These are phyloP conservation scores for Beta vulgaris DNA, from an alignment of 148 eudicot species.

Conservation along the genomic window DNA sequence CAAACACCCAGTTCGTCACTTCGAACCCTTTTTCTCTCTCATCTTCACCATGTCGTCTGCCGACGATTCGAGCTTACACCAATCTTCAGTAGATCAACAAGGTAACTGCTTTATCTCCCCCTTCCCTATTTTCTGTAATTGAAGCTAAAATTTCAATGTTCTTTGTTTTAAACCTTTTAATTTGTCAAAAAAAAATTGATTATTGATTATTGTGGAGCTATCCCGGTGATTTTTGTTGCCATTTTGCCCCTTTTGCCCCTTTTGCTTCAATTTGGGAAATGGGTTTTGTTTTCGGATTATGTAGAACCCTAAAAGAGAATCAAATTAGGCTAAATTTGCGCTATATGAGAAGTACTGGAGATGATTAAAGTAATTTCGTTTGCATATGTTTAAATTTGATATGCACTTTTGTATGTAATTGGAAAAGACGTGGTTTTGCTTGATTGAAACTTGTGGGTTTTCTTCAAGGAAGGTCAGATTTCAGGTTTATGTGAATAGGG, in stretches of 20 bases:
- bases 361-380: neutral
- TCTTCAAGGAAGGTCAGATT: neutral
- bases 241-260: too few species aligned
- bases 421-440: neutral
- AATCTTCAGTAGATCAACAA: neutral
- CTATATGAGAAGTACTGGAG: neutral
- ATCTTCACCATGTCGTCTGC: conserved; percentile 15
- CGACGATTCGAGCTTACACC: conserved; percentile 18
- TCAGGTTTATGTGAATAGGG: neutral
- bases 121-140: neutral
- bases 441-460: neutral
- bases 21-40: neutral
- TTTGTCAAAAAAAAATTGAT: neutral
- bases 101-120: neutral
- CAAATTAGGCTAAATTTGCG: neutral
- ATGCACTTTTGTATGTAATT: neutral
- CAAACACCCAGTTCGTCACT: neutral
- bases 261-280: neutral
- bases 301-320: neutral
- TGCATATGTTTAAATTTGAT: too few species aligned
- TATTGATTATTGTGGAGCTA: neutral
- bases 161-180: neutral
- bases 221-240: neutral
- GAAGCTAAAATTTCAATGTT: neutral
- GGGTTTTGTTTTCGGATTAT: neutral